phyloP scores from a whole-genome alignment of 2,329 filamentous ascomycete genomes.

The Chaetomiaceae sp. region DNA sequence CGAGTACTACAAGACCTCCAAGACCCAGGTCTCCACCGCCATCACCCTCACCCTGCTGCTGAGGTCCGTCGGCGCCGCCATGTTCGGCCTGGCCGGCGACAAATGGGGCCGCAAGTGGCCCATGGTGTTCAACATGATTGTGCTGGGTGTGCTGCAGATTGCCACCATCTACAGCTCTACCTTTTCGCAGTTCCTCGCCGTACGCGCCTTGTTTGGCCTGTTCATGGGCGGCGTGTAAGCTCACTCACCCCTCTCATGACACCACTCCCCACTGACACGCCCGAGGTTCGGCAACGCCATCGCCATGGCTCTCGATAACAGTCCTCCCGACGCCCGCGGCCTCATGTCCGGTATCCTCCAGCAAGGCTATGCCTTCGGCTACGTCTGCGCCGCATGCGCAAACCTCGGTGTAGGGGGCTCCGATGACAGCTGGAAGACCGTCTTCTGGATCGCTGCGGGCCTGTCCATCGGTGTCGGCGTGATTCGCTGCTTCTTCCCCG shows the following conservation, averaged over 20 bases:
- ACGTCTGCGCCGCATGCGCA: slow-evolving; percentile 70
- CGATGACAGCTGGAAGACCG: slow-evolving; percentile 65
- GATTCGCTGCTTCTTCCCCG: slow-evolving; percentile 64
- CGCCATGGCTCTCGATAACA: slow-evolving; percentile 67
- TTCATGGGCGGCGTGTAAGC: slow-evolving; percentile 69
- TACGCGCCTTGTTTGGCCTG: slow-evolving; percentile 67
- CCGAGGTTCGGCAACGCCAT: slow-evolving; percentile 67
- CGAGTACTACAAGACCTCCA: slow-evolving; percentile 44
- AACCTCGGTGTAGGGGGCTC: slow-evolving; percentile 67
- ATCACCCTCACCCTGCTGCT: slow-evolving; percentile 73
- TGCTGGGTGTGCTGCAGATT: slow-evolving; percentile 56
- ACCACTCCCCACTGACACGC: neutral
- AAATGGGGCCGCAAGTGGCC: slow-evolving; percentile 79
- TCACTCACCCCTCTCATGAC: neutral
- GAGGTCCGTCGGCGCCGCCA: slow-evolving; percentile 67
- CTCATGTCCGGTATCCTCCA: slow-evolving; percentile 79
- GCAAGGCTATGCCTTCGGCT: slow-evolving; percentile 76
- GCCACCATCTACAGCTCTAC: slow-evolving; percentile 72
- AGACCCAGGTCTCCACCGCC: slow-evolving; percentile 67
- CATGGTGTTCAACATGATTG: slow-evolving; percentile 75
- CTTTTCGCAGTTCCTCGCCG: slow-evolving; percentile 70
- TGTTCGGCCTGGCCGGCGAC: slow-evolving; percentile 74
- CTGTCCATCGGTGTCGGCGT: slow-evolving; percentile 66
- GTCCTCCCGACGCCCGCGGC: slow-evolving; percentile 60
- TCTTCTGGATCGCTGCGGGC: slow-evolving; percentile 69